These are phyloP conservation scores for Termitomyces sp. DNA, from an alignment of 768 basidiomycete genomes.

Conservation along the genomic window DNA sequence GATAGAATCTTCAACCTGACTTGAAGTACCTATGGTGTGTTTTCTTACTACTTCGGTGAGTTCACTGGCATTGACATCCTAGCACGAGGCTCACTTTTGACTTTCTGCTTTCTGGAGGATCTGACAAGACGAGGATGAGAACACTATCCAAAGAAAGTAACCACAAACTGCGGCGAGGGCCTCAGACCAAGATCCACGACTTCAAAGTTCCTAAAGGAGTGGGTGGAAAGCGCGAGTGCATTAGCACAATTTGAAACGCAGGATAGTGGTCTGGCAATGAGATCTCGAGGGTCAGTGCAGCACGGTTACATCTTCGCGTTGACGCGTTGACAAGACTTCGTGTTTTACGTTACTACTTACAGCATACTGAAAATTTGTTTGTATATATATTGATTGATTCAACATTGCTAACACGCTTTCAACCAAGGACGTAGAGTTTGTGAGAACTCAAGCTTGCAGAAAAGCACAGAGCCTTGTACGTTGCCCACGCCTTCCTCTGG, in stretches of 20 bases:
- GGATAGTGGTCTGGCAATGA: not conserved
- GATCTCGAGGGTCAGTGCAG: not conserved
- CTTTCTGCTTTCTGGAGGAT: slow-evolving; percentile 14
- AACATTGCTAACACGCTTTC: no score
- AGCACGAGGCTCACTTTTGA: slow-evolving; percentile 14
- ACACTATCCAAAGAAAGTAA: not conserved
- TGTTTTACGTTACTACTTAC: not conserved
- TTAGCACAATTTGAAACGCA: not conserved
- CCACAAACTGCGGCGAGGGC: slow-evolving; percentile 12
- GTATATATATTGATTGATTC: not conserved
- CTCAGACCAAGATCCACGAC: slow-evolving; percentile 11
- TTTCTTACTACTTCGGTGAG: not conserved
- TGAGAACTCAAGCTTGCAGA: slow-evolving; percentile 18
- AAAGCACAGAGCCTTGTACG: slow-evolving; percentile 30
- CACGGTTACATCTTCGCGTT: slow-evolving; percentile 1
- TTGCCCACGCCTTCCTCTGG: slow-evolving; percentile 30
- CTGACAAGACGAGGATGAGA: not conserved
- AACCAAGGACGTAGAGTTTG: not conserved
- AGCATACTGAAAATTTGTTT: not conserved
- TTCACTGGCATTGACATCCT: not conserved
- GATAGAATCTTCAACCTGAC: slow-evolving; percentile 41
- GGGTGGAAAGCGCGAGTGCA: not conserved
- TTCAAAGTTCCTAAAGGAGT: not conserved
- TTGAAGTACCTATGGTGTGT: slow-evolving; percentile 1
- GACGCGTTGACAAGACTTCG: not conserved